phyloP scores from a whole-genome alignment of 192 early-diverging fungal genomes.

The Mortierella alpina region DNA sequence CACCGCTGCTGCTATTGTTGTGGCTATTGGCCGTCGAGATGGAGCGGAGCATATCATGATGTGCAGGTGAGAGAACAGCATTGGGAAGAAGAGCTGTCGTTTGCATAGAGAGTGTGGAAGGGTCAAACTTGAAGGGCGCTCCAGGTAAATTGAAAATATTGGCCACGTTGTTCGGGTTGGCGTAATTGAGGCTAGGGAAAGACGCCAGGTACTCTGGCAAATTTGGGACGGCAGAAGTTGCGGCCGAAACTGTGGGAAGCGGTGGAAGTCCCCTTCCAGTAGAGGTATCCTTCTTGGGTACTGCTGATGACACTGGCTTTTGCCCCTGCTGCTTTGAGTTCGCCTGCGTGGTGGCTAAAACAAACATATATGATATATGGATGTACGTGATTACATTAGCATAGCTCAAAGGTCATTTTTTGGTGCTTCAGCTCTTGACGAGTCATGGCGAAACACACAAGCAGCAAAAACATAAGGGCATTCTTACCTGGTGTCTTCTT shows the following conservation, averaged over 20 bases:
- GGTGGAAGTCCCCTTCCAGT: background rate
- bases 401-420: too few species aligned
- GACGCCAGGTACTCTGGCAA: constrained; percentile 22
- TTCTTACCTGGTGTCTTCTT: constrained; percentile 24
- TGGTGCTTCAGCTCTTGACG: too few species aligned
- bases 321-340: too few species aligned
- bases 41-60: constrained; percentile 28
- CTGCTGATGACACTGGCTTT: too few species aligned
- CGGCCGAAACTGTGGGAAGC: constrained; percentile 21
- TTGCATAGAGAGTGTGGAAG: constrained; percentile 25
- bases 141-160: background rate
- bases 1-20: background rate
- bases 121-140: constrained; percentile 18
- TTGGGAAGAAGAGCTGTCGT: constrained; percentile 22
- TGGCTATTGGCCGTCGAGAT: constrained; percentile 36
- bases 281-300: too few species aligned
- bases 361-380: too few species aligned
- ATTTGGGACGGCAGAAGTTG: background rate
- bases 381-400: too few species aligned
- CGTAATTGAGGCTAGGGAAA: constrained; percentile 15
- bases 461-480: too few species aligned
- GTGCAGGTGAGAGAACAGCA: constrained; percentile 4
- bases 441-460: too few species aligned
- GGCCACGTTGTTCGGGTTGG: background rate
- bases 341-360: too few species aligned